These are phyloP conservation scores for Ceratocystis colombiana DNA, from an alignment of 2,329 filamentous ascomycete species.

Conservation along the genomic window DNA sequence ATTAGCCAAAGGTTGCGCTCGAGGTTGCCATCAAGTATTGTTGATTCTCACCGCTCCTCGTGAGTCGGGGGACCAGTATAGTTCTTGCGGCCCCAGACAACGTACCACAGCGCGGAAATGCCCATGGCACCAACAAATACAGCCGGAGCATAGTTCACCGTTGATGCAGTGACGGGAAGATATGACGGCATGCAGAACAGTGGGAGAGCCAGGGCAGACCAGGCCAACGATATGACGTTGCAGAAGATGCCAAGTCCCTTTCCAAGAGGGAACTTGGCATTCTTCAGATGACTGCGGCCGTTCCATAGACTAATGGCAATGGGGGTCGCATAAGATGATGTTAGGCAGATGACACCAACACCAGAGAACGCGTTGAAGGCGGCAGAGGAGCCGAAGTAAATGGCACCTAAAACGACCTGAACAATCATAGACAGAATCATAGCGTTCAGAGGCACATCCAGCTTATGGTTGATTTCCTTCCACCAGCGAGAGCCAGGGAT, in stretches of 20 bases:
- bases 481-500: slow-evolving; percentile 54
- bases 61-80: slow-evolving; percentile 53
- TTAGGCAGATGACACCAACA: slow-evolving; percentile 59
- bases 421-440: slow-evolving; percentile 62
- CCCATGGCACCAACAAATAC: slow-evolving; percentile 58
- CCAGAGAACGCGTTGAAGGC: slow-evolving; percentile 66
- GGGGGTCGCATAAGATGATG: slow-evolving; percentile 56
- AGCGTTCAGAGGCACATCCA: slow-evolving; percentile 58
- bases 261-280: slow-evolving; percentile 52
- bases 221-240: slow-evolving; percentile 56
- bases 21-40: not conserved
- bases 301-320: slow-evolving; percentile 54
- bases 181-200: slow-evolving; percentile 63
- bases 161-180: slow-evolving; percentile 48
- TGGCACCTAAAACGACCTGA: slow-evolving; percentile 52
- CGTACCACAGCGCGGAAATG: slow-evolving; percentile 57
- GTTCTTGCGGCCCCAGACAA: slow-evolving; percentile 58
- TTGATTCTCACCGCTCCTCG: not conserved
- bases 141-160: slow-evolving; percentile 64
- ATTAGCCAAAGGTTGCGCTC: not conserved
- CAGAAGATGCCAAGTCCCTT: slow-evolving; percentile 45
- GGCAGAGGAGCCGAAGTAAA: slow-evolving; percentile 58
- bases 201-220: slow-evolving; percentile 58
- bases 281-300: slow-evolving; percentile 49
- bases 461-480: slow-evolving; percentile 50